Percentiles rank a stretch among this genome's conserved stretches.
Evolutionary conservation across 768 basidiomycete genomes (phyloP).

Genomic region (Podaxis mareebaensis): DNA sequence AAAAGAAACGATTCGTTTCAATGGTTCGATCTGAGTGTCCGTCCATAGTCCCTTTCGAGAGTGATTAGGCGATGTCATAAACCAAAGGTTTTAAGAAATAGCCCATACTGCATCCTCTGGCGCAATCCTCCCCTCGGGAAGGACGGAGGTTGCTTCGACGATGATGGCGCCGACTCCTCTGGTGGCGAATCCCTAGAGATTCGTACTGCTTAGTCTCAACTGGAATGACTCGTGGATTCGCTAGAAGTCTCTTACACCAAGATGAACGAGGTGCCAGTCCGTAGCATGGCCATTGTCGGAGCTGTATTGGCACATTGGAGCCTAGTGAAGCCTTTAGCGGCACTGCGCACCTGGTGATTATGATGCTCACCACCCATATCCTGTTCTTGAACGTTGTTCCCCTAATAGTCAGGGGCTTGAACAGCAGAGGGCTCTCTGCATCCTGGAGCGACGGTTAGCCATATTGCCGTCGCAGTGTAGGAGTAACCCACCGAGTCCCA

Average conservation of each 20-base stretch:
- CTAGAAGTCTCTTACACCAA: constrained; percentile 46
- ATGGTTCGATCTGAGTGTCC: constrained; percentile 70
- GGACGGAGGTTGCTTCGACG: constrained; percentile 74
- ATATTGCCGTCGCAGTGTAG: not conserved
- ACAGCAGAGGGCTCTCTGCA: constrained; percentile 54
- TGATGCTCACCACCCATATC: constrained; percentile 57
- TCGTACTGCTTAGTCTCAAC: not conserved
- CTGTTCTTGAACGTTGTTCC: constrained; percentile 72
- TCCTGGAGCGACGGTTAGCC: constrained; percentile 37
- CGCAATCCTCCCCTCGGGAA: constrained; percentile 76
- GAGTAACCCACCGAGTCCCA: constrained; percentile 19
- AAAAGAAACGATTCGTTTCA: constrained; percentile 75
- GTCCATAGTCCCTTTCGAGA: constrained; percentile 62
- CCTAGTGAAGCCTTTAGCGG: constrained; percentile 31
- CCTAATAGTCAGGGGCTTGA: constrained; percentile 64
- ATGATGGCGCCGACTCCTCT: constrained; percentile 71
- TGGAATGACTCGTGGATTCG: too few species aligned
- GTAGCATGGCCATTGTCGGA: constrained; percentile 73
- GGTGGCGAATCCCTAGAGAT: constrained; percentile 56
- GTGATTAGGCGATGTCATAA: not conserved
- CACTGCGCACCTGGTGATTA: not conserved
- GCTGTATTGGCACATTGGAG: constrained; percentile 86
- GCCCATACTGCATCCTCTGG: constrained; percentile 65
- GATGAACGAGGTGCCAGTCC: constrained; percentile 82
- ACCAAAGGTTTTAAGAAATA: not conserved